These are phyloP conservation scores for Fusarium solani-melongenae DNA, from an alignment of 2,329 filamentous ascomycete genomes.

Conservation along the genomic window DNA sequence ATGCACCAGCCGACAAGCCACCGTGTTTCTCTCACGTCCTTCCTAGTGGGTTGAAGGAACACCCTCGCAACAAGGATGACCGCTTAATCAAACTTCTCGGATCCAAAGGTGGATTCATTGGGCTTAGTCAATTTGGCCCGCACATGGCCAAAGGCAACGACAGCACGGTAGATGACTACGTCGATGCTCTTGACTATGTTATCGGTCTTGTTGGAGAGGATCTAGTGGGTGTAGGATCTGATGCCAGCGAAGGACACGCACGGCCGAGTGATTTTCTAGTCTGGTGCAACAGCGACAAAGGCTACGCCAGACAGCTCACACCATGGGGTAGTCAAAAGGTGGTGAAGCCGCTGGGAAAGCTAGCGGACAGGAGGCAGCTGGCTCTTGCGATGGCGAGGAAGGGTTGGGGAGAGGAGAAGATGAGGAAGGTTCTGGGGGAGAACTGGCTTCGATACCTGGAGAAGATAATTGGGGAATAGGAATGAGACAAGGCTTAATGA, in stretches of 20 bases:
- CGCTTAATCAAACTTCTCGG: constrained; percentile 50
- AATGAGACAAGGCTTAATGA: too few relatives aligned
- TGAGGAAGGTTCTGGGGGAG: constrained; percentile 52
- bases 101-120: constrained; percentile 52
- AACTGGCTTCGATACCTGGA: constrained; percentile 53
- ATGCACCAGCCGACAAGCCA: constrained; percentile 50
- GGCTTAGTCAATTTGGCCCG: constrained; percentile 52
- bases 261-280: constrained; percentile 53
- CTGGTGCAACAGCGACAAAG: constrained; percentile 56
- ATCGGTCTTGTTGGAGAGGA: constrained; percentile 51
- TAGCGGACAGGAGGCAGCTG: constrained; percentile 49
- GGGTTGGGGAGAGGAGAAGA: constrained; percentile 52
- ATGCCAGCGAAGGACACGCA: constrained; percentile 52
- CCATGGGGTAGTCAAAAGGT: constrained; percentile 55
- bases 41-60: constrained; percentile 48
- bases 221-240: constrained; percentile 51
- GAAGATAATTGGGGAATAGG: constrained; percentile 39
- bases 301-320: constrained; percentile 51
- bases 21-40: constrained; percentile 54
- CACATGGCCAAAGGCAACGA: constrained; percentile 54
- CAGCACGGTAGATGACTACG: constrained; percentile 55
- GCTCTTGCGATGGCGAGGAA: constrained; percentile 52
- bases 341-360: constrained; percentile 51
- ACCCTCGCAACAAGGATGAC: constrained; percentile 53
- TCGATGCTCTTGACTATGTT: constrained; percentile 52